Conservation (phyloP, 2,329 filamentous ascomycete species). For the Trichoderma endophyticum region DNA sequence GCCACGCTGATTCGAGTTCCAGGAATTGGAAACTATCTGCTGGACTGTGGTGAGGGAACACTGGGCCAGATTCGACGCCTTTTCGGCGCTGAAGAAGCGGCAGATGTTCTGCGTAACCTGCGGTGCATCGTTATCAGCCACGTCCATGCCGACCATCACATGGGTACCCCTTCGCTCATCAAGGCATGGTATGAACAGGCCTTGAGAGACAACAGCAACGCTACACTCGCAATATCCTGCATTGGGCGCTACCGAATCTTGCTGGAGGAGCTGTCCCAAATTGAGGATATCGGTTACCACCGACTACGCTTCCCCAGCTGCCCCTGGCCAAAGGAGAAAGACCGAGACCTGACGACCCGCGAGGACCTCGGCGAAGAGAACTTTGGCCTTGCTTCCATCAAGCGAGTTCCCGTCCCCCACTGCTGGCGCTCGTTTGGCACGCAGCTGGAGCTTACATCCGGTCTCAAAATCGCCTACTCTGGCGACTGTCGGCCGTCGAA, state of each 20-base stretch:
- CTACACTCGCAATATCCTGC: constrained; percentile 64
- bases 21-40: constrained; percentile 78
- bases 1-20: constrained; percentile 82
- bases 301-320: constrained; percentile 41
- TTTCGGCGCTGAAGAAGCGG: constrained; percentile 62
- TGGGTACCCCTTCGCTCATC: constrained; percentile 79
- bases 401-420: constrained; percentile 68
- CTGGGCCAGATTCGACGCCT: constrained; percentile 79
- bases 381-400: constrained; percentile 64
- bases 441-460: constrained; percentile 71
- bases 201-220: constrained; percentile 31
- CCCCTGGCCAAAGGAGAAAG: constrained; percentile 21
- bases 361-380: constrained; percentile 41
- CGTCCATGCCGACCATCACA: constrained; percentile 92
- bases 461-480: constrained; percentile 86
- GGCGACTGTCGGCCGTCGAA: constrained; percentile 84
- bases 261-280: constrained; percentile 72
- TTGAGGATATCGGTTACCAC: constrained; percentile 73
- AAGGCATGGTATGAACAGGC: constrained; percentile 70
- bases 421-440: constrained; percentile 76
- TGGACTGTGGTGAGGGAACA: constrained; percentile 92
- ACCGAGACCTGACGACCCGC: constrained; percentile 34
- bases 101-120: constrained; percentile 71
- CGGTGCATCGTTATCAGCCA: constrained; percentile 91
- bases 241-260: constrained; percentile 69